Percentiles rank a stretch among this genome's conserved stretches.
These are phyloP conservation scores for Boehmeria nivea DNA, from an alignment of 306 rosid genomes.

Conservation along the genomic window DNA sequence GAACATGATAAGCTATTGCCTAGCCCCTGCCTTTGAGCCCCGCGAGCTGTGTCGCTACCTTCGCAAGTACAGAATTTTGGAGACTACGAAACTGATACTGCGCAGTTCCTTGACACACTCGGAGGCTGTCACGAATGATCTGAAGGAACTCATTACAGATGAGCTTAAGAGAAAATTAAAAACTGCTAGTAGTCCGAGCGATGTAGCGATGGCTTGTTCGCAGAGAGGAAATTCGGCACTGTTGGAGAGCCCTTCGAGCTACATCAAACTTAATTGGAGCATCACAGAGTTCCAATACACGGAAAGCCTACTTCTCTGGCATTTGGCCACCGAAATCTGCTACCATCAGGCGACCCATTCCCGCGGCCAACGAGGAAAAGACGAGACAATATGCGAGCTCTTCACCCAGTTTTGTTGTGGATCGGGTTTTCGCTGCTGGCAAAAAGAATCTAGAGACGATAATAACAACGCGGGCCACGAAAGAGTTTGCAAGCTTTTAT, in stretches of 20 bases:
- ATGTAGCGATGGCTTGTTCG: not conserved
- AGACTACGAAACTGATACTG: not conserved
- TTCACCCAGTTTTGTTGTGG: not conserved
- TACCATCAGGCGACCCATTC: not conserved
- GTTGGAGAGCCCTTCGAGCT: not conserved
- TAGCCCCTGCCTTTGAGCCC: no score
- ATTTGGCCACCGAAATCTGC: constrained; percentile 17
- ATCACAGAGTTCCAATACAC: not conserved
- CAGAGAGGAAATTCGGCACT: constrained; percentile 11
- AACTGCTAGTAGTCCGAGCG: not conserved
- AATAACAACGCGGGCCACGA: no score
- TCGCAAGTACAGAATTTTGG: no score
- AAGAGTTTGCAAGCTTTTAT: not conserved
- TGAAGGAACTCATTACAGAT: not conserved
- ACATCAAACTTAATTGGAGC: constrained; percentile 2
- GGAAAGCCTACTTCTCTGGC: constrained; percentile 23
- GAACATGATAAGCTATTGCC: no score
- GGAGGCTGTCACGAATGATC: rapidly evolving
- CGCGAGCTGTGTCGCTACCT: no score
- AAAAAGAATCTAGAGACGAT: no score
- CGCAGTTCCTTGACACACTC: not conserved
- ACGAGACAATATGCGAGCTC: not conserved
- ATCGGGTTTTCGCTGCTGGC: not conserved
- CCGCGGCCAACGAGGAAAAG: not conserved
- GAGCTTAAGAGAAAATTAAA: not conserved